phyloP scores from a whole-genome alignment of 164 flowering plant species.

The Chloranthus sessilifolius region DNA sequence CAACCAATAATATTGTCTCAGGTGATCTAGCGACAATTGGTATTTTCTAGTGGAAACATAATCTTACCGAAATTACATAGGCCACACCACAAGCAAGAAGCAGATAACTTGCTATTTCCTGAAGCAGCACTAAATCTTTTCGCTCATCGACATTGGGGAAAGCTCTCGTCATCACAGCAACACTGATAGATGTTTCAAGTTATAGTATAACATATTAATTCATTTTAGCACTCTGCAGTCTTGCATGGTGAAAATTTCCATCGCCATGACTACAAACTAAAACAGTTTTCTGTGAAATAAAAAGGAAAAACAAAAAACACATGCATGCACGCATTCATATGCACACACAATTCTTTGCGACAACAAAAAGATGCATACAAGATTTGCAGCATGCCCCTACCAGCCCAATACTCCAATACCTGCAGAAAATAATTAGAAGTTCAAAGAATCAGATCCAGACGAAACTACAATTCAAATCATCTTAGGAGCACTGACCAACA shows the following conservation, averaged over 20 bases:
- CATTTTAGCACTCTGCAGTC: background rate
- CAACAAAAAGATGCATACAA: slow-evolving; percentile 52
- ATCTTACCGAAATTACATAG: slow-evolving; percentile 60
- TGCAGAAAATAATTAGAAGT: slow-evolving; percentile 32
- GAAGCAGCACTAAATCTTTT: slow-evolving; percentile 56
- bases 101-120: slow-evolving; percentile 76
- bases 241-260: background rate
- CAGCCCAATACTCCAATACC: slow-evolving; percentile 90
- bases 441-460: background rate
- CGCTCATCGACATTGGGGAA: slow-evolving; percentile 47
- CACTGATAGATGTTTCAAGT: slow-evolving; percentile 35
- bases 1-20: no score
- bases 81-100: slow-evolving; percentile 81
- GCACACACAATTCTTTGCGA: background rate
- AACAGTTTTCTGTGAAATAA: background rate
- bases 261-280: background rate
- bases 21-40: background rate
- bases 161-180: slow-evolving; percentile 98
- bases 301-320: background rate
- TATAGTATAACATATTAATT: background rate
- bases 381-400: slow-evolving; percentile 97
- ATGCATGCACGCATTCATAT: no score
- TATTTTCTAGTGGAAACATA: background rate
- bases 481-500: background rate
- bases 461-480: background rate